A percentile compares a stretch with the other conserved stretches of the same genome.
Conservation (phyloP, 2,329 filamentous ascomycete species). For the Cordyceps farinosa region DNA sequence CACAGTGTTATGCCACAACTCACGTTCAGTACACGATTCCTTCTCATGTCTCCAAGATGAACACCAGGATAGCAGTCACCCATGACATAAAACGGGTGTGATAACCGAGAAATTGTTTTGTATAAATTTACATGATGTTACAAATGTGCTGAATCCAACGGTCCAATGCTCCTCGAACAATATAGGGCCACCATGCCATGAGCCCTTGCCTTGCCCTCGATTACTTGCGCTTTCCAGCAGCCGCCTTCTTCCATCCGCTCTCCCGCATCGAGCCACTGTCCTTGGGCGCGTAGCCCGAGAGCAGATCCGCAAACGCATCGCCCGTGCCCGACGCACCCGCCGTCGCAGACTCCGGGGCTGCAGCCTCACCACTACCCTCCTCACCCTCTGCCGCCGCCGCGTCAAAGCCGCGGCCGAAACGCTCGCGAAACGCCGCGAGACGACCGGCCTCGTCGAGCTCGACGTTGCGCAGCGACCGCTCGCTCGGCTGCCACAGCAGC, state of each 20-base stretch:
- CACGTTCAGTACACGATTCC: neutral
- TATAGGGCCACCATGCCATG: neutral
- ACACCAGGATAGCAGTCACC: too few species aligned
- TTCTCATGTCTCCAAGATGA: neutral
- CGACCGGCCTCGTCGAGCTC: constrained; percentile 94
- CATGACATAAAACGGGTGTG: neutral
- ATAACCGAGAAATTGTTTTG: neutral
- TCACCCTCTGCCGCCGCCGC: constrained; percentile 38
- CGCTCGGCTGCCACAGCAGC: constrained; percentile 83
- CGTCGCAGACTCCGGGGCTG: constrained; percentile 29
- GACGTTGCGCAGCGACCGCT: constrained; percentile 76
- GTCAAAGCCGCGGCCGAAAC: constrained; percentile 85
- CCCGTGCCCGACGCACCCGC: constrained; percentile 23
- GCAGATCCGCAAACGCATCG: constrained; percentile 46
- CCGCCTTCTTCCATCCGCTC: constrained; percentile 39
- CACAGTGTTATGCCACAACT: too few species aligned
- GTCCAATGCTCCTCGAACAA: neutral
- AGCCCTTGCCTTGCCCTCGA: constrained; percentile 22
- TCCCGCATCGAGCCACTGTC: constrained; percentile 35
- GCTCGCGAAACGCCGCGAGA: constrained; percentile 77
- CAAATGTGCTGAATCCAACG: neutral
- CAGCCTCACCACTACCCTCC: constrained; percentile 22
- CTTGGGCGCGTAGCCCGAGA: constrained; percentile 46
- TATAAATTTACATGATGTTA: constrained; percentile 15
- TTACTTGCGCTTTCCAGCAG: constrained; percentile 34